These are phyloP conservation scores for Phaffia australis DNA, from an alignment of 768 basidiomycete species.

Conservation along the genomic window DNA sequence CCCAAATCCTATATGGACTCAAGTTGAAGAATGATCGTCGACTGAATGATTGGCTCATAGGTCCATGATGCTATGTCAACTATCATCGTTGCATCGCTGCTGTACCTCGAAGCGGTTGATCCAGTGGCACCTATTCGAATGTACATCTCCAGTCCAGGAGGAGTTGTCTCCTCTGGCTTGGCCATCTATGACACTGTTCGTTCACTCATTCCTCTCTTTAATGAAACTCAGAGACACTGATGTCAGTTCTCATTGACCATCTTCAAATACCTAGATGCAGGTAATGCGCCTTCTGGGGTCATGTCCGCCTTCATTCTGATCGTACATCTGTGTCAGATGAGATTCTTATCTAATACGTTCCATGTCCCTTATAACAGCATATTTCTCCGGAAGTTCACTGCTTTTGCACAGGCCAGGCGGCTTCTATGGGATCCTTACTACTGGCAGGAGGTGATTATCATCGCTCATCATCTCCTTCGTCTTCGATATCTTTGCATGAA, in stretches of 20 bases:
- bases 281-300: background rate
- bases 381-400: too few species aligned
- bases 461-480: too few species aligned
- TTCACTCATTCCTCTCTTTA: background rate
- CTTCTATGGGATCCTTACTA: constrained; percentile 89
- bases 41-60: constrained; percentile 39
- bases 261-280: background rate
- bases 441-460: constrained; percentile 56
- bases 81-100: constrained; percentile 76
- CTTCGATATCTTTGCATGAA: too few species aligned
- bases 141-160: constrained; percentile 95
- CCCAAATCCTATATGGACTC: background rate
- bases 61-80: constrained; percentile 84
- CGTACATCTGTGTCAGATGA: too few species aligned
- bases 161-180: constrained; percentile 86
- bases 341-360: too few species aligned
- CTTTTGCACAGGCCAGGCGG: constrained; percentile 49
- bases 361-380: too few species aligned
- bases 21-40: background rate
- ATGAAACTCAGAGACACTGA: background rate
- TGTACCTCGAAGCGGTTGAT: constrained; percentile 94
- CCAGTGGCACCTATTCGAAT: constrained; percentile 86
- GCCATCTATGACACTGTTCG: constrained; percentile 95
- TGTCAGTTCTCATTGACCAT: too few species aligned
- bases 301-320: too few species aligned